These are phyloP conservation scores for Yarrowia phangngaensis DNA, from an alignment of 805 yeast genomes.

Conservation along the genomic window DNA sequence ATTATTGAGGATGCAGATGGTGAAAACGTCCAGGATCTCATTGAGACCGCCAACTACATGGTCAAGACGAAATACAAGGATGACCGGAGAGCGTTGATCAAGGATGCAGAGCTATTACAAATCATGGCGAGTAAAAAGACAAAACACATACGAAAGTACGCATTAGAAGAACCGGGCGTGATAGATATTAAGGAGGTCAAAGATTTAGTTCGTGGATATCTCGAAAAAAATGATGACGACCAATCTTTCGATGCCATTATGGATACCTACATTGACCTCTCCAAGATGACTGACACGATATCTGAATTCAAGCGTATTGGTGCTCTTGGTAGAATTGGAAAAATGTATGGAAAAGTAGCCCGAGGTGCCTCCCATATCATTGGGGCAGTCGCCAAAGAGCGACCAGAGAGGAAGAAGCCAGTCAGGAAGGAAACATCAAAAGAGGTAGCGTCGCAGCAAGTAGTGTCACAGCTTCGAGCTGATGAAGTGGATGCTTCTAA, in stretches of 20 bases:
- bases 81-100: constrained; percentile 20
- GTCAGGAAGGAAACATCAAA: not conserved
- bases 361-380: constrained; percentile 14
- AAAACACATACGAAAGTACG: constrained; percentile 14
- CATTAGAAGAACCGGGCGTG: constrained; percentile 2
- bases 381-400: constrained; percentile 14
- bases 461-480: not conserved
- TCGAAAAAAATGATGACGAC: not conserved
- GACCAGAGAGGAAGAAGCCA: not conserved
- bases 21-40: not conserved
- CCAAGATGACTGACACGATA: not conserved
- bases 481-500: constrained; percentile 1
- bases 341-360: not conserved
- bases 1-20: constrained; percentile 2
- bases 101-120: constrained; percentile 4
- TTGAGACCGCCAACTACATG: constrained; percentile 4
- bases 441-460: not conserved
- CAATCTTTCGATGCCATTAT: not conserved
- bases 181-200: constrained; percentile 4
- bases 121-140: constrained; percentile 1
- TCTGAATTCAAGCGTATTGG: not conserved
- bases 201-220: not conserved
- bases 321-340: constrained; percentile 2
- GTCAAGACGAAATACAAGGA: not conserved
- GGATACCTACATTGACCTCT: not conserved